These are phyloP conservation scores for Rhododendron ferrugineum DNA, from an alignment of 148 eudicot species.

Conservation along the genomic window DNA sequence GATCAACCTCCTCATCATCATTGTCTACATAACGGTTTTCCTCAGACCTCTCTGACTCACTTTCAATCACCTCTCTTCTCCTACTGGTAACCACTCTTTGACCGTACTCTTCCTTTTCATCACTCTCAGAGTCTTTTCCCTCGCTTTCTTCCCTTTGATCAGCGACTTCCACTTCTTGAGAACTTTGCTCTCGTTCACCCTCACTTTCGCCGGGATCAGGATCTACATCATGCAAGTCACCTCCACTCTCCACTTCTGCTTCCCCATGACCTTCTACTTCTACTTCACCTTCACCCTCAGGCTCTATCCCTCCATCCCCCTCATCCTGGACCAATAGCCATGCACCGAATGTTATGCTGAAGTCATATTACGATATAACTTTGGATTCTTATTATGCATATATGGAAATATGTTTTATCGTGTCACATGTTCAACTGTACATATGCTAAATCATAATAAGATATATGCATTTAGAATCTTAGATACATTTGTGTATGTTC, in stretches of 20 bases:
- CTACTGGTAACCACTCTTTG: constrained; percentile 76
- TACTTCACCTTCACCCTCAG: constrained; percentile 66
- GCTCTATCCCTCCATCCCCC: constrained; percentile 58
- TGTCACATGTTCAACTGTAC: not conserved
- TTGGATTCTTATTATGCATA: not conserved
- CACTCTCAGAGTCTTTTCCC: constrained; percentile 73
- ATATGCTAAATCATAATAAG: not conserved
- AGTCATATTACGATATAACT: not conserved
- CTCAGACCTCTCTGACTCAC: constrained; percentile 89
- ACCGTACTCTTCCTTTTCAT: constrained; percentile 63
- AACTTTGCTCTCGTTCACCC: constrained; percentile 83
- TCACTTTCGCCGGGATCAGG: constrained; percentile 72
- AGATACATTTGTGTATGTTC: not conserved
- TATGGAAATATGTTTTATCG: not conserved
- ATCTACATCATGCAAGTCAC: constrained; percentile 58
- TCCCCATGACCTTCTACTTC: constrained; percentile 77
- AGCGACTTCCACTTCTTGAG: constrained; percentile 73
- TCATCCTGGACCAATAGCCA: constrained; percentile 54
- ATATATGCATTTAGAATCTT: not conserved
- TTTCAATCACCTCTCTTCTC: constrained; percentile 64
- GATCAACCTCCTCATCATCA: constrained; percentile 90
- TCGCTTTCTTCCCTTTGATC: constrained; percentile 83
- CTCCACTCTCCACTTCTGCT: constrained; percentile 73
- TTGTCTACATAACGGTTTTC: constrained; percentile 75
- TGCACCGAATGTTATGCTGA: not conserved